Evolutionary conservation across 2,329 filamentous ascomycete genomes (phyloP), one percentile per base, ranked within the genome.

Genomic region (Colletotrichum sp.): DNA sequence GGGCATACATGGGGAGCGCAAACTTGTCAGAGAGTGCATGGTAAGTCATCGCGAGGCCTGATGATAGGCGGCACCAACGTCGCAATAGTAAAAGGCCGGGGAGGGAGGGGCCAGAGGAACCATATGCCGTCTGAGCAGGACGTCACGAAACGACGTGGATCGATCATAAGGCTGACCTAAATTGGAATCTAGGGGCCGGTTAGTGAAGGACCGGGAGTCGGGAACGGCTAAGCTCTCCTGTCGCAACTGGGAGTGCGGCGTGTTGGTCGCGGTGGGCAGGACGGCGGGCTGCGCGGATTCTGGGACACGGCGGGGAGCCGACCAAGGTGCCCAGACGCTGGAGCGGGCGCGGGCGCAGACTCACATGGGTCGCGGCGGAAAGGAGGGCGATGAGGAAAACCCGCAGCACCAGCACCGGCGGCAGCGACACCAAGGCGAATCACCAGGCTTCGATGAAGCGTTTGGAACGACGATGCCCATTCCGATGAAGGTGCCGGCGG

Each of bases 191-290:
- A 95, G 94, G 96, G 97, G 96, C 26, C 92, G 92, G 62, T 85
- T 98, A 34, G 91, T 93, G 69, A 92, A 92, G 80, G 93, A 97
- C 79, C 92, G 90, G 78, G 85, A 83, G 9, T 93, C 91, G 4
- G 93, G 93, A 76, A 84, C 90, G 76, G 90, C 92, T 14, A 98
- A 95, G 83, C 88, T 98, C 77, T 96, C 90, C 77, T 96, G 94
- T 83, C 92, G 94, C 70, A 99, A 98, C 83, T 98, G 96, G 96
- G 97, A 98, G 85, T 98, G 96, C 81, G 97, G 97, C 43, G 94
- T 99, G 2, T 79, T 98, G 28, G 82, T 98, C 55, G 92, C 93
- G 12, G 87, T 94, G 28, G 71, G 80, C 68, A 77, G 76, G 38
- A 56, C 61, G 55, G 66, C 65, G 34, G 48, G 62, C 52, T 69